Percentiles rank a stretch among this genome's conserved stretches.
phyloP scores from a whole-genome alignment of 108 stramenopile genomes.

The Nitzschia putrida region DNA sequence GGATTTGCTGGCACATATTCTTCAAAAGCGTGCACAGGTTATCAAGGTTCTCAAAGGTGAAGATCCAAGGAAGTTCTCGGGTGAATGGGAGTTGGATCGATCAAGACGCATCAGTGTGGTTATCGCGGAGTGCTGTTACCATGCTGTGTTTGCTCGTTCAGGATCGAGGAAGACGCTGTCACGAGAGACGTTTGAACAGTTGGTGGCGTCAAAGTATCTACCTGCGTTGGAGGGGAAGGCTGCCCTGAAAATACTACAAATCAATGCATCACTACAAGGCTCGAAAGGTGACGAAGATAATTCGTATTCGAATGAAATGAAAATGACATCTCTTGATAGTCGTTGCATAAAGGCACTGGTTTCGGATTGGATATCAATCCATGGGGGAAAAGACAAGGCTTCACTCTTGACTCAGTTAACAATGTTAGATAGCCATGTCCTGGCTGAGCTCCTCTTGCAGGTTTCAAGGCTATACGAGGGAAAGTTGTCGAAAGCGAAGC shows the following conservation, averaged over 20 bases:
- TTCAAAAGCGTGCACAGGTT: constrained; percentile 20
- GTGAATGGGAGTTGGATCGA: constrained; percentile 15
- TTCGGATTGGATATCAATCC: constrained; percentile 1
- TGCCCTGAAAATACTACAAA: constrained; percentile 7
- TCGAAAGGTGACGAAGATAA: background rate
- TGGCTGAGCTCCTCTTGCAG: constrained; percentile 1
- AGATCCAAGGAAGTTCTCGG: constrained; percentile 17
- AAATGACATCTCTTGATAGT: constrained; percentile 8
- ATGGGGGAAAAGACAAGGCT: background rate
- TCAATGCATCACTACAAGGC: background rate
- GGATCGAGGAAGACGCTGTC: background rate
- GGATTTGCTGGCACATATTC: constrained; percentile 3
- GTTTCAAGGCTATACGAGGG: constrained; percentile 11
- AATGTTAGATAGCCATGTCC: background rate
- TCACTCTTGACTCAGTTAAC: background rate
- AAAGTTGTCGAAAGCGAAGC: background rate
- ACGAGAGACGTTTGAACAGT: constrained; percentile 4
- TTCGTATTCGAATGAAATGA: background rate
- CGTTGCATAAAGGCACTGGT: constrained; percentile 10
- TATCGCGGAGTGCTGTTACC: constrained; percentile 19
- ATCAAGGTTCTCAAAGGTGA: constrained; percentile 18
- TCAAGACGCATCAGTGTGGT: constrained; percentile 3
- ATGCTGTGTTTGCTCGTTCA: background rate
- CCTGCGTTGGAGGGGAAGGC: constrained; percentile 11
- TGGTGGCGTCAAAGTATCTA: constrained; percentile 3